A percentile compares a stretch with the other conserved stretches of the same genome.
phyloP scores from a whole-genome alignment of 2,329 filamentous ascomycete species.

The Apiospora kogelbergensis region DNA sequence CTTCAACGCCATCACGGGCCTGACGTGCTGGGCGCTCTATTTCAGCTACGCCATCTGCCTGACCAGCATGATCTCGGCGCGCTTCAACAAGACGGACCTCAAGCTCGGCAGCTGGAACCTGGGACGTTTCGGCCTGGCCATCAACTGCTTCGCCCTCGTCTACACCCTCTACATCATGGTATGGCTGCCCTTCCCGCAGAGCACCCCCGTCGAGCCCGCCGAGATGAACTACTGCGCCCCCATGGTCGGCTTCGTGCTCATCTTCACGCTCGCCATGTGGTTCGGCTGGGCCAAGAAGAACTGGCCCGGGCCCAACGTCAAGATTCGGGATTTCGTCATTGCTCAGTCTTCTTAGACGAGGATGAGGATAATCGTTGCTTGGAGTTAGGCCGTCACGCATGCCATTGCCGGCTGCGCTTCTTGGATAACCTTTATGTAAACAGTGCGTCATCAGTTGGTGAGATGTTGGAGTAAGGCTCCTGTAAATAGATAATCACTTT shows the following conservation, averaged over 20 bases:
- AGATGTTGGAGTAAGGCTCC: no score
- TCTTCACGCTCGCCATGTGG: constrained; percentile 6
- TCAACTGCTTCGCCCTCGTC: constrained; percentile 13
- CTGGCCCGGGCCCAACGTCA: constrained; percentile 11
- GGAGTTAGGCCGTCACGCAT: no score
- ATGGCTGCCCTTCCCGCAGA: constrained; percentile 14
- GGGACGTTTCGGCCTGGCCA: constrained; percentile 10
- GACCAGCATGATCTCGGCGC: constrained; percentile 5
- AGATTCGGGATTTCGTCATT: neutral
- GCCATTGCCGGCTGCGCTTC: no score
- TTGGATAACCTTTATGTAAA: no score
- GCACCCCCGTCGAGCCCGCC: constrained; percentile 9
- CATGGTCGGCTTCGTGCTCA: constrained; percentile 10
- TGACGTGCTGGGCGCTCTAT: constrained; percentile 13
- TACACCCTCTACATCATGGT: constrained; percentile 15
- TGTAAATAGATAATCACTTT: no score
- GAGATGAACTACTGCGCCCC: constrained; percentile 15
- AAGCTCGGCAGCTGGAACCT: constrained; percentile 11
- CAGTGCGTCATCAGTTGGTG: no score
- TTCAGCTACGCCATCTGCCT: constrained; percentile 14
- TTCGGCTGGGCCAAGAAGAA: constrained; percentile 9
- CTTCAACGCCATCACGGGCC: constrained; percentile 14
- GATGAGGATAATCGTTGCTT: no score
- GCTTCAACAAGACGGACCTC: constrained; percentile 1
- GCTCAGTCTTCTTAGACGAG: neutral